A percentile compares a stretch with the other conserved stretches of the same genome.
Evolutionary conservation across 495 filamentous ascomycete genomes (phyloP).

Genomic region (Trichocladium antarcticum): DNA sequence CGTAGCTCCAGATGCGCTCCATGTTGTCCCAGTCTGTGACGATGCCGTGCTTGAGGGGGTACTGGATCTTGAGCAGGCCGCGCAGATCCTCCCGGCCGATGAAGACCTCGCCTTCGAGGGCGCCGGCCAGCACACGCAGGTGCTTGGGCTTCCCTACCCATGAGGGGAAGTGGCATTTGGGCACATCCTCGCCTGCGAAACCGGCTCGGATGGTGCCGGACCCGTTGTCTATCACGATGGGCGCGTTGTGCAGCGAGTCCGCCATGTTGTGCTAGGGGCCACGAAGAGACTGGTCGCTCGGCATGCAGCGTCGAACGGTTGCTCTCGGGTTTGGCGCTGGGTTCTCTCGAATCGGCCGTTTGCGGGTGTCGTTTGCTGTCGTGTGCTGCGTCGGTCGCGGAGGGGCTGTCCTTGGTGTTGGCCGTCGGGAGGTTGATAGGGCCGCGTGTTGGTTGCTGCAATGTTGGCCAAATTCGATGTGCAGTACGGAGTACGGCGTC

Average conservation of each 20-base stretch:
- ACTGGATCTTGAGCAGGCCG: slow-evolving; percentile 86
- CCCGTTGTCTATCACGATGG: slow-evolving; percentile 98
- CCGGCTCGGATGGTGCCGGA: slow-evolving; percentile 95
- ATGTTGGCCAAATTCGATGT: no score
- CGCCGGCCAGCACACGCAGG: slow-evolving; percentile 86
- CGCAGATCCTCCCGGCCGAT: slow-evolving; percentile 87
- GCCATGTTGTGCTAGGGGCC: slow-evolving; percentile 40
- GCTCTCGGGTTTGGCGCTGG: background rate
- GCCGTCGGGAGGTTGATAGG: no score
- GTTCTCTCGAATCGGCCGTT: background rate
- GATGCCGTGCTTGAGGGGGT: slow-evolving; percentile 94
- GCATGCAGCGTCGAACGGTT: background rate
- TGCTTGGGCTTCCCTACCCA: slow-evolving; percentile 97
- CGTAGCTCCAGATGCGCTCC: slow-evolving; percentile 93
- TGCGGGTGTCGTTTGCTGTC: background rate
- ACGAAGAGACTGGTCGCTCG: background rate
- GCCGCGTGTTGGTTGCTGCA: no score
- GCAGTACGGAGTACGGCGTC: no score
- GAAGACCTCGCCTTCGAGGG: slow-evolving; percentile 93
- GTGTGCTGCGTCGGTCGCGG: no score
- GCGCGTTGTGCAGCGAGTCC: slow-evolving; percentile 87
- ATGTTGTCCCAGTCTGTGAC: slow-evolving; percentile 99
- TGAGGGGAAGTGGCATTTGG: slow-evolving; percentile 95
- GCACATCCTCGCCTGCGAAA: slow-evolving; percentile 89
- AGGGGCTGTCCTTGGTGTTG: no score